These are phyloP conservation scores for Arabis alpina DNA, from an alignment of 345 rosid species.

Conservation along the genomic window DNA sequence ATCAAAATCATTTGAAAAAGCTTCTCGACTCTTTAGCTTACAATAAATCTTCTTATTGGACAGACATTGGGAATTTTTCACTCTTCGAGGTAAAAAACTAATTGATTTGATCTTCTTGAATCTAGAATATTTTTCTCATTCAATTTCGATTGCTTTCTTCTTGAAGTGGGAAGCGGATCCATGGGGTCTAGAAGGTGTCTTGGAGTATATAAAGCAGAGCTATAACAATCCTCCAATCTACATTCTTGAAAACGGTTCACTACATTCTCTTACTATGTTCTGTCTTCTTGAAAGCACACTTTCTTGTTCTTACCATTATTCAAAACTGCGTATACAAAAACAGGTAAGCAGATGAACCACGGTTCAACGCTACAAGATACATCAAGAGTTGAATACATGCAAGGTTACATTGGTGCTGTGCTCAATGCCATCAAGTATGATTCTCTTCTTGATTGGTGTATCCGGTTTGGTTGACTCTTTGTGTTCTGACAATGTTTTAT, in stretches of 20 bases:
- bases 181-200: constrained; percentile 39
- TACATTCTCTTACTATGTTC: constrained; percentile 19
- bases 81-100: constrained; percentile 16
- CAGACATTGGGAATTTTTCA: constrained; percentile 38
- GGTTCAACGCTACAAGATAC: constrained; percentile 48
- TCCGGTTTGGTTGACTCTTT: not conserved
- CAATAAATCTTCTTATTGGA: constrained; percentile 24
- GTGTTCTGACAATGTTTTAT: not conserved
- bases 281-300: not conserved
- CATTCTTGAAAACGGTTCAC: constrained; percentile 55
- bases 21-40: constrained; percentile 2
- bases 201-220: constrained; percentile 48
- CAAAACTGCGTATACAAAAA: not conserved
- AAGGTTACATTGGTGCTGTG: constrained; percentile 46
- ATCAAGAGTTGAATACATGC: constrained; percentile 44
- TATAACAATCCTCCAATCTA: constrained; percentile 54
- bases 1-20: not conserved
- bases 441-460: not conserved
- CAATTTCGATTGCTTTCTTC: not conserved
- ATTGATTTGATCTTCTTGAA: not conserved
- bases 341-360: constrained; percentile 41
- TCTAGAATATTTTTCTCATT: not conserved
- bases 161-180: constrained; percentile 48
- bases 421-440: constrained; percentile 52
- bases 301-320: constrained; percentile 9